Base-by-base conservation (phyloP, 768 basidiomycete species). In the Tricholoma flavovirens region DNA sequence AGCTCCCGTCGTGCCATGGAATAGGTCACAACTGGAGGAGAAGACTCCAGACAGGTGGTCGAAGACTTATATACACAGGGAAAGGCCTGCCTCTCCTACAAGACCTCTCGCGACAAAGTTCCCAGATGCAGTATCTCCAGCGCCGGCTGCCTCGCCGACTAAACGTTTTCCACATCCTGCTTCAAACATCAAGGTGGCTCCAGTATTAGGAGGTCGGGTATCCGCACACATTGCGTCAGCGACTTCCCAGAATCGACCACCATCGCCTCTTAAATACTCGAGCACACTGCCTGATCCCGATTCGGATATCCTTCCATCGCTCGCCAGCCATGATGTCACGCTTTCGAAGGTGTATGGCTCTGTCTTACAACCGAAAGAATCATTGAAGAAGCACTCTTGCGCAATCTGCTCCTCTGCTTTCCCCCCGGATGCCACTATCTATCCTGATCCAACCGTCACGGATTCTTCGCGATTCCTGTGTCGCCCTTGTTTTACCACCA, bases 321-420 rank as follows among this genome's bases (percentile, higher is more conserved):
- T 82, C 45, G 64, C 75, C 56, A 70, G 75, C 5, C 67, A 76
- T 35, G 77, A 78, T 62, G 79, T 78, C 8, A 82, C 86, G 1
- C 81, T 88, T 17, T 83, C 90, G 42, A 93, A 90, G 69, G 90
- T 87, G 4, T 93, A 91, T 60, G 91, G 91, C 24, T 91, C 91
- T 0, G 80, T 93, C 21, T 73, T 93, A 15, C 90, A 92, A 64
- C 83, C 88, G 21, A 84, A 84, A 60, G 88, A 88, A 64, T 79
- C 86, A 5, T 76, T 92, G n/a, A 67, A 78, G 8, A 79, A 83
- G 24, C 85, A 86, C 63, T 80, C 82, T 3, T 93, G 91, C 66
- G 80, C 79, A 32, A 66, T 83, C 11, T 93, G 91, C 66, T 71
- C 75, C 14, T 68, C 76, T 0, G 73, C 77, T 9, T 93, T 93